These are phyloP conservation scores for Citropsis articulata DNA, from an alignment of 345 rosid genomes.

Conservation along the genomic window DNA sequence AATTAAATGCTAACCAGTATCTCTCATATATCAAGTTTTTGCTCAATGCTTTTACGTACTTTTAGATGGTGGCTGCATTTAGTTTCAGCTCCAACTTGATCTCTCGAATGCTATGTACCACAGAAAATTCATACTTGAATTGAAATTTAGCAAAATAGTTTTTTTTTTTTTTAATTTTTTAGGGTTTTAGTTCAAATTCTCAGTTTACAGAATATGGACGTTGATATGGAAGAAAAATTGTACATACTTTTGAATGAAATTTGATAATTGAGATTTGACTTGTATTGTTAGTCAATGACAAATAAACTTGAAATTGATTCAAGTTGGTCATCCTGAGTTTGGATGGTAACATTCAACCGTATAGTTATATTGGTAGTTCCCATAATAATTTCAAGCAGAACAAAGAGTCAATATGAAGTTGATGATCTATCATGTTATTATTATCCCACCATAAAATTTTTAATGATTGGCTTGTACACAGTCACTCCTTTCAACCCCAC, in stretches of 20 bases:
- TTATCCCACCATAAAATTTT: background rate
- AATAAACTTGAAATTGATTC: background rate
- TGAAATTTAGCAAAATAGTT: background rate
- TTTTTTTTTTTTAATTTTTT: no score
- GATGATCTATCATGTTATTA: background rate
- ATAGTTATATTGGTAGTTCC: no score
- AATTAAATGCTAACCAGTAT: background rate
- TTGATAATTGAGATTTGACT: background rate
- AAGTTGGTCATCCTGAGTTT: background rate
- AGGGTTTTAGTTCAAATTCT: no score
- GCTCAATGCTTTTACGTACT: background rate
- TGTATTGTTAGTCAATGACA: background rate
- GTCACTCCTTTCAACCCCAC: background rate
- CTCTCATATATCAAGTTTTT: background rate
- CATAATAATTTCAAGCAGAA: background rate
- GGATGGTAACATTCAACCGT: background rate
- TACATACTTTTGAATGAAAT: background rate
- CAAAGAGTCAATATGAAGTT: background rate
- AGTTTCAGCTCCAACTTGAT: background rate
- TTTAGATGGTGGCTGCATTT: background rate
- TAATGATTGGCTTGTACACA: background rate
- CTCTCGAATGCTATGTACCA: no score
- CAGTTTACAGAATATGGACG: no score
- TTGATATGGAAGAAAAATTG: no score
- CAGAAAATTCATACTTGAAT: background rate